phyloP scores from a whole-genome alignment of 257 asterid genomes.

The Solanum tacnaense region DNA sequence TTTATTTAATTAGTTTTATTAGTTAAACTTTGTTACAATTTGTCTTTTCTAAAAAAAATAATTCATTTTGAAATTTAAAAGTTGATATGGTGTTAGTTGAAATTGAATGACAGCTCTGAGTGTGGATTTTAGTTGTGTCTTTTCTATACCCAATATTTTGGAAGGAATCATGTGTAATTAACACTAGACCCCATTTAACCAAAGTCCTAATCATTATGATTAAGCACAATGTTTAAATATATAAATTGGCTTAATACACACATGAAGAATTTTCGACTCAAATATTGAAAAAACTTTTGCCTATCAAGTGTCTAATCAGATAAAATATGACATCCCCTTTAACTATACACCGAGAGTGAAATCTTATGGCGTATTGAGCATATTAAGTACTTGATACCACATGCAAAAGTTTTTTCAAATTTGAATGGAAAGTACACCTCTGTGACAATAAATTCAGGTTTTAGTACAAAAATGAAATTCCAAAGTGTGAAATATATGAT shows the following conservation, averaged over 20 bases:
- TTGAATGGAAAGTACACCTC: neutral
- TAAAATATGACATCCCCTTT: neutral
- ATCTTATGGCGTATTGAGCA: neutral
- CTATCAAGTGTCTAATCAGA: neutral
- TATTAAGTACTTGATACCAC: neutral
- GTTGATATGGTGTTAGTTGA: neutral
- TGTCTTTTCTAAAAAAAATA: neutral
- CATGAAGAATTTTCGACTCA: neutral
- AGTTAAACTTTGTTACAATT: neutral
- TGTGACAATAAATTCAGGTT: neutral
- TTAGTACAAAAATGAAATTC: neutral
- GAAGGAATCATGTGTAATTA: neutral
- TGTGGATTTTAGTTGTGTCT: neutral
- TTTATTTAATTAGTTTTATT: neutral
- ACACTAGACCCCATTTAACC: neutral
- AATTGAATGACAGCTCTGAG: neutral
- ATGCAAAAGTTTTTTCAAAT: neutral
- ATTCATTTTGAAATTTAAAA: neutral
- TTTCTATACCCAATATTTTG: neutral
- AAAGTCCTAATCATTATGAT: neutral
- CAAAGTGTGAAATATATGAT: neutral
- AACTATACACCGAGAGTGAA: neutral
- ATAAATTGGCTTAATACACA: neutral
- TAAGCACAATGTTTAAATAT: neutral
- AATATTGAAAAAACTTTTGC: neutral